phyloP scores from a whole-genome alignment of 1,284 basidiomycete genomes.

The Puccinia triticina region DNA sequence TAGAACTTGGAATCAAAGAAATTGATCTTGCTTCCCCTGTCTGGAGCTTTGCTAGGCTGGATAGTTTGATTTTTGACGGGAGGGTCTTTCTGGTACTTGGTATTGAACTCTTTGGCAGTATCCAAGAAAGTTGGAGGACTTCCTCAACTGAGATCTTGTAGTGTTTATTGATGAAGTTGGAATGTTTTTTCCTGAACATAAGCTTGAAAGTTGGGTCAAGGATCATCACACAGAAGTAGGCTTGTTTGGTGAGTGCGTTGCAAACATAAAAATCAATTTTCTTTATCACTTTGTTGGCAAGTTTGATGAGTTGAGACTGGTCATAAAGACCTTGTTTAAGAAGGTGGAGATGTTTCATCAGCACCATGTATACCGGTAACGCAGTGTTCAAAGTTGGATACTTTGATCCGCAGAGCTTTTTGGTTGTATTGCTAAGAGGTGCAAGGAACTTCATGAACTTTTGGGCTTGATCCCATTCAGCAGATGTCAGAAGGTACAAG shows the following conservation, averaged over 20 bases:
- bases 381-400: too few relatives aligned
- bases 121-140: too few relatives aligned
- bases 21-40: slow-evolving; percentile 76
- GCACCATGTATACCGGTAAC: too few relatives aligned
- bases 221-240: slow-evolving; percentile 10
- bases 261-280: background rate
- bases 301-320: background rate
- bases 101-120: too few relatives aligned
- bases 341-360: background rate
- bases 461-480: slow-evolving; percentile 18
- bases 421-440: background rate
- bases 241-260: slow-evolving; percentile 3
- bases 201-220: slow-evolving; percentile 25
- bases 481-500: too few relatives aligned
- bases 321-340: background rate
- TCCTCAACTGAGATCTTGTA: too few relatives aligned
- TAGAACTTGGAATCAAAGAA: too few relatives aligned
- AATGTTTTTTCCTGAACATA: background rate
- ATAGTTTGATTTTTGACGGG: slow-evolving; percentile 48
- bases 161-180: background rate
- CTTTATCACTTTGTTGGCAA: background rate
- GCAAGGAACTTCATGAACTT: background rate
- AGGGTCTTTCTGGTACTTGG: too few relatives aligned
- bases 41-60: slow-evolving; percentile 62
- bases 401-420: slow-evolving; percentile 23